phyloP scores from a whole-genome alignment of 306 rosid genomes.

The Macrotyloma uniflorum region DNA sequence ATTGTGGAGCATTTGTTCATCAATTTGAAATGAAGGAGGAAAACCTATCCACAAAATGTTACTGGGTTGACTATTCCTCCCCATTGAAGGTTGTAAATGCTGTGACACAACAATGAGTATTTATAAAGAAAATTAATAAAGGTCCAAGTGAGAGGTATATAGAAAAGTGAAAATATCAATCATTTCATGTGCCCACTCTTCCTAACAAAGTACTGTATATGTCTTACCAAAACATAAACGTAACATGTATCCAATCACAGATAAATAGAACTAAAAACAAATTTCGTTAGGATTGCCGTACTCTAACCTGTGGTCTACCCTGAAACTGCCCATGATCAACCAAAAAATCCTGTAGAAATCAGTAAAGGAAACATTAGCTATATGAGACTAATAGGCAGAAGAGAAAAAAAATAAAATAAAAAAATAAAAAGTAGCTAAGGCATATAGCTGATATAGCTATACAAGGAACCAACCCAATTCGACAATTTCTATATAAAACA shows the following conservation, averaged over 20 bases:
- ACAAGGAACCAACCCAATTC: background rate
- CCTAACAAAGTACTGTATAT: background rate
- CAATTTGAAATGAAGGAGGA: conserved; percentile 82
- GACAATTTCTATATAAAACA: background rate
- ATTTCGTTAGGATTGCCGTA: conserved; percentile 10
- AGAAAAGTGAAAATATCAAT: background rate
- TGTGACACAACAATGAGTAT: conserved; percentile 40
- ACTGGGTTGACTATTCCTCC: conserved; percentile 62
- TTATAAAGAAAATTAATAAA: conserved; percentile 9
- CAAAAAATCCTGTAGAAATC: conserved; percentile 62
- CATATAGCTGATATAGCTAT: background rate
- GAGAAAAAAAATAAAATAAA: background rate
- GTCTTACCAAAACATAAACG: background rate
- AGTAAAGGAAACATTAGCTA: conserved; percentile 32
- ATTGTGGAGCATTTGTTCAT: conserved; percentile 90
- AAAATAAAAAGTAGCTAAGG: background rate
- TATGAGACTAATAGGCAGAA: conserved; percentile 17
- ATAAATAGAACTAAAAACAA: conserved; percentile 11
- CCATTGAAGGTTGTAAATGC: conserved; percentile 55
- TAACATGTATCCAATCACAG: conserved; percentile 5
- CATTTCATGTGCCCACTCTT: background rate
- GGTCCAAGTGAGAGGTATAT: background rate
- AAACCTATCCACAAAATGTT: conserved; percentile 78
- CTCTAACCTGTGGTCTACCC: conserved; percentile 66
- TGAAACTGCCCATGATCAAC: conserved; percentile 69